A percentile compares a stretch with the other conserved stretches of the same genome.
Conservation (phyloP, 306 rosid genomes). For the Begonia fuchsioides region DNA sequence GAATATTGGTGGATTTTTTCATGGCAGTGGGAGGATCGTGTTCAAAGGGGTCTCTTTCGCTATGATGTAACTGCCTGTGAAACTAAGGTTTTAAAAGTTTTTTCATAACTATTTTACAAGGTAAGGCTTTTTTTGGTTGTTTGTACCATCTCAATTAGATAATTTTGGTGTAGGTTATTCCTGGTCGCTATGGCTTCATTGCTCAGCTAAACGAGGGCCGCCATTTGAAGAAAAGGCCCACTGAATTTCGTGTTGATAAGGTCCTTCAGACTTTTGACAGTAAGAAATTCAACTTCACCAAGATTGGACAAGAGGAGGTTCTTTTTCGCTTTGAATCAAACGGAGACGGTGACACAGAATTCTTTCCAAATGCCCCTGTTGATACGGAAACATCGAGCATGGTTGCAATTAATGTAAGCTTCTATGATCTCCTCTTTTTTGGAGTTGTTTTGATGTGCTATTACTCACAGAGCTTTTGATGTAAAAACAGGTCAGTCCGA, state of each 20-base stretch:
- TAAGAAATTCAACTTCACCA: constrained; percentile 79
- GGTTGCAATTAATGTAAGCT: constrained; percentile 80
- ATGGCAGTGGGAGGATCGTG: constrained; percentile 86
- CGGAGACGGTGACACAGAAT: constrained; percentile 54
- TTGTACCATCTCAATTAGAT: constrained; percentile 1
- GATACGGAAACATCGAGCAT: constrained; percentile 57
- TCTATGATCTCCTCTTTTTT: constrained; percentile 1
- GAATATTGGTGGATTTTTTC: neutral
- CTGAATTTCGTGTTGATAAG: constrained; percentile 84
- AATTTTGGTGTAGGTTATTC: constrained; percentile 51
- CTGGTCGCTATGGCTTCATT: constrained; percentile 66
- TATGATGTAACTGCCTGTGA: constrained; percentile 90
- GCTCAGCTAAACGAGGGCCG: constrained; percentile 98
- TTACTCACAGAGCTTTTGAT: neutral
- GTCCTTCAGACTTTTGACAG: constrained; percentile 86
- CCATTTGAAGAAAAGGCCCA: constrained; percentile 91
- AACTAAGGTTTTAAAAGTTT: constrained; percentile 45
- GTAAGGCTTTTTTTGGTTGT: too few species aligned
- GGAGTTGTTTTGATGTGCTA: neutral
- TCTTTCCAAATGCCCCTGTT: constrained; percentile 56
- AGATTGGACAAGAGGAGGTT: constrained; percentile 90
- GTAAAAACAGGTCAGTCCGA: constrained; percentile 77
- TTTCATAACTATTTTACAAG: neutral
- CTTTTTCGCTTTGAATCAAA: constrained; percentile 70
- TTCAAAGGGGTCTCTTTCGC: constrained; percentile 83